These are phyloP conservation scores for Naganishia randhawae DNA, from an alignment of 768 basidiomycete species.

Conservation along the genomic window DNA sequence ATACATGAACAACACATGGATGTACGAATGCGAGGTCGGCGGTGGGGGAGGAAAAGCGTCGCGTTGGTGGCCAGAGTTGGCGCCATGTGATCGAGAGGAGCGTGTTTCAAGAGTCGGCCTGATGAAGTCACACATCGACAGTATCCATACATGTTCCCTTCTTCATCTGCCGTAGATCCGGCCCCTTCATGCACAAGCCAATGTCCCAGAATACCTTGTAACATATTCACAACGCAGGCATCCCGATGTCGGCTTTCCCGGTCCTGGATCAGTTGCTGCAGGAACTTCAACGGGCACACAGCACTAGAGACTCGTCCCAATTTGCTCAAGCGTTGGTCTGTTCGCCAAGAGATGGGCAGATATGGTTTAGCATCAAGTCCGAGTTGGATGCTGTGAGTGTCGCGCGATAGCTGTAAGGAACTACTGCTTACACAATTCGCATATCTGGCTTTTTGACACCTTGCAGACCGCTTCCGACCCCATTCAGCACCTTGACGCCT, in stretches of 20 bases:
- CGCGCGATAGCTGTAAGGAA: not conserved
- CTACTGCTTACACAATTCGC: not conserved
- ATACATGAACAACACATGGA: not conserved
- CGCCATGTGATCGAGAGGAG: no score
- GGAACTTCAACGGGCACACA: not conserved
- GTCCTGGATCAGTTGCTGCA: not conserved
- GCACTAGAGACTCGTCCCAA: not conserved
- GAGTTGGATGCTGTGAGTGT: not conserved
- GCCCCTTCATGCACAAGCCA: no score
- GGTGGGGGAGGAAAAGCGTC: no score
- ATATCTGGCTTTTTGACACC: not conserved
- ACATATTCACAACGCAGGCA: no score
- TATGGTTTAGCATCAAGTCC: not conserved
- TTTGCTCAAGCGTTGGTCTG: constrained; percentile 1
- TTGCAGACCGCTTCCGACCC: not conserved
- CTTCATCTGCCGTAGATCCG: no score
- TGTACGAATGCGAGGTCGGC: no score
- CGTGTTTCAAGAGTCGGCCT: no score
- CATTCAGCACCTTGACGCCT: not conserved
- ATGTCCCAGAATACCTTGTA: no score
- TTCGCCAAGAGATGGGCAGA: constrained; percentile 8
- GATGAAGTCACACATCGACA: no score
- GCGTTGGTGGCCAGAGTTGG: no score
- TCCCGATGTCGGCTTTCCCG: not conserved
- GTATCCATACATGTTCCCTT: no score